Conservation (phyloP, 352 stramenopile genomes). For the Pseudoperonospora humuli region DNA sequence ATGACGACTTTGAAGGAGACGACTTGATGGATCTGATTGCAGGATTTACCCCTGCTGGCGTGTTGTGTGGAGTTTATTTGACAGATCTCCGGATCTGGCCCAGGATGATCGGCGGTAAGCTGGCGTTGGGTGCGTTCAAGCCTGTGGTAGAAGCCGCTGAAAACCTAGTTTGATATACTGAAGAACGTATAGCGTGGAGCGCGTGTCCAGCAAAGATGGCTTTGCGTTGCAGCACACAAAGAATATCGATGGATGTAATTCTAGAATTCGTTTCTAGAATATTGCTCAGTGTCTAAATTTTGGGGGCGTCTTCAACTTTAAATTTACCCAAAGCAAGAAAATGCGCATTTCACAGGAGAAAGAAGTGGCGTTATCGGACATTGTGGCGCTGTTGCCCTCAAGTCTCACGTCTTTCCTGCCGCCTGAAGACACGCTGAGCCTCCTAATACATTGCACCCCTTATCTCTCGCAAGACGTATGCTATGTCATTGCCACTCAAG, state of each 20-base stretch:
- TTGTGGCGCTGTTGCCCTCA: constrained; percentile 12
- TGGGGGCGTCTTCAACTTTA: too few species aligned
- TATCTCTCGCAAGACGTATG: constrained; percentile 17
- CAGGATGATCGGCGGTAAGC: constrained; percentile 5
- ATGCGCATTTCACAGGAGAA: too few species aligned
- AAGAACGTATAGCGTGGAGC: too few species aligned
- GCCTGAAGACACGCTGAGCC: constrained; percentile 17
- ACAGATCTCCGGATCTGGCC: constrained; percentile 15
- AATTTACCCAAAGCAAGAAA: too few species aligned
- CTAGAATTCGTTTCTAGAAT: too few species aligned
- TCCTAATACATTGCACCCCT: constrained; percentile 7
- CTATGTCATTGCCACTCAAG: constrained; percentile 18
- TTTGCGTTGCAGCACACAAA: too few species aligned
- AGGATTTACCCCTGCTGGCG: constrained; percentile 15
- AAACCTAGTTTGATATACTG: too few species aligned
- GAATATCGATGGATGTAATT: too few species aligned
- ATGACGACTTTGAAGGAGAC: constrained; percentile 4
- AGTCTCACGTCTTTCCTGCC: constrained; percentile 13
- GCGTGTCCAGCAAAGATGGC: too few species aligned
- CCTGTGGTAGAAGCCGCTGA: constrained; percentile 1
- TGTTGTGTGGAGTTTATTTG: constrained; percentile 24
- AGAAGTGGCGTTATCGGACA: constrained; percentile 2
- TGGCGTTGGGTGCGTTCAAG: constrained; percentile 15
- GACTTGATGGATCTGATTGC: constrained; percentile 19
- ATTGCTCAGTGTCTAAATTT: too few species aligned